Evolutionary conservation across 345 rosid genomes (phyloP).

Genomic region (Eucalyptus pumila): DNA sequence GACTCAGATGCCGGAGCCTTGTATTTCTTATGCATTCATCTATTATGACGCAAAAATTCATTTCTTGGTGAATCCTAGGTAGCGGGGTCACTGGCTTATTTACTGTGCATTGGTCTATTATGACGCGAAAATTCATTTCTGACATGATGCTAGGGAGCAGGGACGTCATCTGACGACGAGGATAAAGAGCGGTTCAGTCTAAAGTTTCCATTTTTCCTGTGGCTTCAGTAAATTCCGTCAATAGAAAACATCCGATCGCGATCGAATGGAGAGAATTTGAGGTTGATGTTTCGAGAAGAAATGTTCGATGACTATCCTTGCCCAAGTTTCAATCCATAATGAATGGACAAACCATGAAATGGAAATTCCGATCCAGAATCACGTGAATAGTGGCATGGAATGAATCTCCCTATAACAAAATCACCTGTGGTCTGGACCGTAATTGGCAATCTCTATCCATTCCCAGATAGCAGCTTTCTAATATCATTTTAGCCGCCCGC

Average conservation of each 20-base stretch:
- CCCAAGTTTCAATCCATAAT: not conserved
- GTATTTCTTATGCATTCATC: not conserved
- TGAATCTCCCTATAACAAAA: not conserved
- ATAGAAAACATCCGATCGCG: not conserved
- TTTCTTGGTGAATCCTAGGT: not conserved
- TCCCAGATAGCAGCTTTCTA: not conserved
- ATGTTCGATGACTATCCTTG: not conserved
- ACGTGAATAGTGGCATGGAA: not conserved
- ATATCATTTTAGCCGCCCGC: not conserved
- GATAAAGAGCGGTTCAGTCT: not conserved
- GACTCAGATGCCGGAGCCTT: not conserved
- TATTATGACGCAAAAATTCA: not conserved
- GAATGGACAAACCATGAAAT: accelerated
- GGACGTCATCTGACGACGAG: not conserved
- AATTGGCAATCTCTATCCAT: not conserved
- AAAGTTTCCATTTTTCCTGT: not conserved
- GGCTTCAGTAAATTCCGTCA: not conserved
- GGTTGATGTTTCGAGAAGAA: not conserved
- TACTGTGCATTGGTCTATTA: not conserved
- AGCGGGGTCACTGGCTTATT: not conserved
- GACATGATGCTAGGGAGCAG: not conserved
- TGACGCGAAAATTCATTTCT: not conserved
- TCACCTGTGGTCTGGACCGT: not conserved
- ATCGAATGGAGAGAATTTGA: not conserved
- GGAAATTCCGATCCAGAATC: not conserved